Evolutionary conservation across 1,284 basidiomycete genomes (phyloP), one percentile per base, ranked within the genome.

Genomic region (Ustilago nuda): DNA sequence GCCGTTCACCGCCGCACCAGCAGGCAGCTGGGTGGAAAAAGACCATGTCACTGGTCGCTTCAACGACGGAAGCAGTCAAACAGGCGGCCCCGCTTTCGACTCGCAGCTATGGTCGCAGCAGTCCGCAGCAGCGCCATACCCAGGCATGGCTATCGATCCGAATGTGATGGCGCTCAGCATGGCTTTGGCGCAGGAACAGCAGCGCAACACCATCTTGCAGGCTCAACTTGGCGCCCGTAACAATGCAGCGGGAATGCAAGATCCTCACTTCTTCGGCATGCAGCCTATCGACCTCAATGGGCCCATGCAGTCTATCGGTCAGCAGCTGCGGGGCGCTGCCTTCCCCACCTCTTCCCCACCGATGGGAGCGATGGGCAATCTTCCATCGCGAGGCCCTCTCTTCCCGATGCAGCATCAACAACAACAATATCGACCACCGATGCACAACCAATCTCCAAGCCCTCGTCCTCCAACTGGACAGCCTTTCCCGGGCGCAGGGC

Each of bases 171-270:
- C 72, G 4, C 76, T 80, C 61, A 78, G 76, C 65, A 61, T 75
- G 67, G 75, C 78, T n/a, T 58, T 80, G 15, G 78, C 72, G 17
- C 76, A 80, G 57, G 77, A 81, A 46, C 76, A 76, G 58, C 74
- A 81, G 60, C 72, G 63, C 52, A 79, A 76, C n/a, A 74, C 77
- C 4, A 53, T 76, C 41, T 51, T 81, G 0, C 77, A 76, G 32
- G 74, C 77, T 4, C 78, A 79, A 51, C 63, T 77, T n/a, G 73
- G 73, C 12, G 69, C 62, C 13, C 66, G 69, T n/a, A 45, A 50
- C 50, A 55, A 41, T 15, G 41, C 57, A 8, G 43, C 13, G 15
- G 61, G 58, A n/a, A 37, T 53, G 58, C 65, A 65, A 8, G 68
- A 75, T n/a, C 64, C 68, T n/a, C 52, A 56, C 19, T 56, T 72